These are phyloP conservation scores for Mycena haematopus DNA, from an alignment of 768 basidiomycete species.

Conservation along the genomic window DNA sequence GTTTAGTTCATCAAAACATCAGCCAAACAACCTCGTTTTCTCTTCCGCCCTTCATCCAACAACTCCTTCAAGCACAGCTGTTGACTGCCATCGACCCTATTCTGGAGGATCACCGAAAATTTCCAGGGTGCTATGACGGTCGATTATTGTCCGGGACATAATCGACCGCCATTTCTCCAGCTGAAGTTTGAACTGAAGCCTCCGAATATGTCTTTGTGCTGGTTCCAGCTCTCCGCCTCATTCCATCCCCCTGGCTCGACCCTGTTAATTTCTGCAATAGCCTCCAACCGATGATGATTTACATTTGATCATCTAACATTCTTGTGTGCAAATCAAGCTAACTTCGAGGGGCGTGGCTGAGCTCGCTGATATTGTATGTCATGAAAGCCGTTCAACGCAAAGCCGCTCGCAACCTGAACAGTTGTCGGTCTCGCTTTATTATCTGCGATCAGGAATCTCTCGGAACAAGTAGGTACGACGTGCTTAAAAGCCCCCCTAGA, in stretches of 20 bases:
- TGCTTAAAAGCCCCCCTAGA: conserved; percentile 17
- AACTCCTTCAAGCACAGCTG: conserved; percentile 5
- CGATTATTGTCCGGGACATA: conserved; percentile 28
- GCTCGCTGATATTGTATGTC: conserved; percentile 14
- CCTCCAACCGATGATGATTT: conserved; percentile 11
- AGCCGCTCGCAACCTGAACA: conserved; percentile 14
- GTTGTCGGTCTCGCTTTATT: conserved; percentile 27
- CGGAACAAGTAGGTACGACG: conserved; percentile 13
- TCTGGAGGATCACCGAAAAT: conserved; percentile 8
- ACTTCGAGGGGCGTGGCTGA: conserved; percentile 27
- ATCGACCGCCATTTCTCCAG: conserved; percentile 26
- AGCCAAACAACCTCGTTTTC: neutral
- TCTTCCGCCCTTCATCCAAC: neutral
- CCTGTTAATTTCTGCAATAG: conserved; percentile 10
- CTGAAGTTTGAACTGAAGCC: neutral
- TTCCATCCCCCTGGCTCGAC: conserved; percentile 21
- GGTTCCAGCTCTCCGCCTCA: conserved; percentile 7
- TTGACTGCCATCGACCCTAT: conserved; percentile 5
- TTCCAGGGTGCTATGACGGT: conserved; percentile 26
- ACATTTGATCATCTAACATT: conserved; percentile 22
- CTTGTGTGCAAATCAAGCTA: conserved; percentile 10
- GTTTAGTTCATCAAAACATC: neutral
- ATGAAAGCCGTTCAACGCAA: conserved; percentile 25
- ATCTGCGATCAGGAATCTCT: conserved; percentile 19
- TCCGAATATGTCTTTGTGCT: conserved; percentile 7